Evolutionary conservation across 2,329 filamentous ascomycete species (phyloP), one percentile per base, ranked within the genome.

Genomic region (Colletotrichum scovillei): DNA sequence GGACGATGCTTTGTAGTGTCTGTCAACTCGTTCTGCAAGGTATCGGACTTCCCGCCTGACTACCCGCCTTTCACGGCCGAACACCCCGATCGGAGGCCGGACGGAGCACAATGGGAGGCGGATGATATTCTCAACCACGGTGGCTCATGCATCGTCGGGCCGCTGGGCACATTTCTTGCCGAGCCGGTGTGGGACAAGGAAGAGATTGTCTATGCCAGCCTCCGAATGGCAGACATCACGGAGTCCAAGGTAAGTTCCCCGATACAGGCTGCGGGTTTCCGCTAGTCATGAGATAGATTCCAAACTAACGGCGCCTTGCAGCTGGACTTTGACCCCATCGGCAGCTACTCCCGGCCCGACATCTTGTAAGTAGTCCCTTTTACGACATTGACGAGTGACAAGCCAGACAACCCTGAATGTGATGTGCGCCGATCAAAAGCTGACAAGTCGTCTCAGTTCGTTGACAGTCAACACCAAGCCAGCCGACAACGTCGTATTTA

Each of bases 1-100:
- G 84, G 84, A 12, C 80, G 83, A 38, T 85, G 83, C 73, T 85
- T 85, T 69, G 83, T 85, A 3, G 81, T 85, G 5, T 83, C 81
- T 0, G 81, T 82, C 49, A 85, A 85, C 69, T 81, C 83, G 32
- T 80, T 84, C 74, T 83, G 80, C 75, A 83, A 77, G 64, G 82
- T 84, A 9, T 82, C 82, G 0, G 83, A 85, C 65, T 85, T 84
- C 58, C 83, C 83, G 16, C 28, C 77, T 1, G 83, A 85, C 60
- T 85, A 85, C 63, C 83, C 83, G 9, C 83, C 83, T 8, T 85
- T 85, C 75, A 80, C 80, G 9, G 73, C 78, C 22, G 82, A 82
- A 11, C 79, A 82, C 58, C 80, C 80, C 52, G 83, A 84, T 72
- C 79, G 81, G 28, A 81, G 80, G 60, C 78, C 83, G n/a, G 80